Conservation (phyloP, 495 filamentous ascomycete genomes). For the Penicillium atrosanguineum region DNA sequence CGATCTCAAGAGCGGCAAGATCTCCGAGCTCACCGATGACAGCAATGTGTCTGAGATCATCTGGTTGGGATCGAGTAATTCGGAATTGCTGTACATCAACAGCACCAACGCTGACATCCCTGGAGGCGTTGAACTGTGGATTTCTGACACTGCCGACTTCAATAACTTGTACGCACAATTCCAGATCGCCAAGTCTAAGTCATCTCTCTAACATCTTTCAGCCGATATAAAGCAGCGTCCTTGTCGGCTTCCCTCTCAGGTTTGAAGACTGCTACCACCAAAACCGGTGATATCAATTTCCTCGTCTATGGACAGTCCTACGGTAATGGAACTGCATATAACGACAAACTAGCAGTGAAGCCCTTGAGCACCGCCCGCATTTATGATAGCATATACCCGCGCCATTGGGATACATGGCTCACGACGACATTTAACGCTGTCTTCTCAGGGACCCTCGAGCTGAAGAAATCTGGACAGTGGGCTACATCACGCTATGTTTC, state of each 20-base stretch:
- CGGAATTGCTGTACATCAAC: slow-evolving; percentile 47
- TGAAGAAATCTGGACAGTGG: slow-evolving; percentile 11
- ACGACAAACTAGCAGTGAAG: slow-evolving; percentile 54
- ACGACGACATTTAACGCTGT: slow-evolving; percentile 48
- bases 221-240: slow-evolving; percentile 53
- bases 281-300: slow-evolving; percentile 56
- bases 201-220: neutral
- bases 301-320: slow-evolving; percentile 59
- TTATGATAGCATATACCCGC: slow-evolving; percentile 68
- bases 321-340: slow-evolving; percentile 59
- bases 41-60: slow-evolving; percentile 44
- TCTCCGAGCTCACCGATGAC: slow-evolving; percentile 35
- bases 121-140: slow-evolving; percentile 43
- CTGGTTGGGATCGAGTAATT: slow-evolving; percentile 41
- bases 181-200: neutral
- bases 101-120: slow-evolving; percentile 41
- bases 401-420: slow-evolving; percentile 75
- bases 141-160: slow-evolving; percentile 31
- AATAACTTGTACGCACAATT: slow-evolving; percentile 17
- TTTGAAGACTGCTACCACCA: slow-evolving; percentile 58
- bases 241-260: slow-evolving; percentile 63
- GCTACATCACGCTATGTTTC: slow-evolving; percentile 14
- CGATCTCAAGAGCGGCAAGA: slow-evolving; percentile 38
- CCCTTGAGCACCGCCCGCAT: slow-evolving; percentile 59
- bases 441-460: slow-evolving; percentile 40